Evolutionary conservation across 768 basidiomycete genomes (phyloP), one percentile per base, ranked within the genome.

Genomic region (Termitomyces sp.): DNA sequence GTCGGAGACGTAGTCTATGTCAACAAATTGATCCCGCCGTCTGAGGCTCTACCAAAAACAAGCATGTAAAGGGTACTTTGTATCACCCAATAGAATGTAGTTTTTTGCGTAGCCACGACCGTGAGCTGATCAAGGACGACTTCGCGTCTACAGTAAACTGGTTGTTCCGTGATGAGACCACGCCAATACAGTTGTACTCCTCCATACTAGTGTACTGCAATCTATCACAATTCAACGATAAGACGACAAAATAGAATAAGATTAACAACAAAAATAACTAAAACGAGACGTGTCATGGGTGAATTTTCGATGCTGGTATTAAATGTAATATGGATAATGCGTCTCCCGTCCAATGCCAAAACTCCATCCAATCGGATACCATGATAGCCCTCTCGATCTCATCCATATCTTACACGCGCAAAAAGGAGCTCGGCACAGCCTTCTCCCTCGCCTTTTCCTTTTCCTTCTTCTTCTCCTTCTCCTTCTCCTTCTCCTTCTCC

Each of bases 1-100:
- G 85, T 90, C 26, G 88, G 87, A 10, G 90, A 90, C 66, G 60
- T 66, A 57, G 77, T 91, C 33, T 71, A 71, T 60, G 78, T 85
- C 51, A 75, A 69, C 59, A 74, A 78, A 68, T 73, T 73, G 68
- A n/a, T 39, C 6, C n/a, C 37, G 2, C 26, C 18, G n/a, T 52
- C 51, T 12, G 26, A 28, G n/a, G 26, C 26, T 39, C 10, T n/a
- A 4, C 22, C 28, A n/a, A 29, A 33, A 36, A 36, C 12, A 48
- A 12, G 5, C 16, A 31, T 31, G 46, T 18, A 15, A 3, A 31
- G 29, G 6, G 9, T 33, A 33, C 33, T 33, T 10, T 9, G 2
- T 36, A 16, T 16, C 15, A 7, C 18, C 37, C 37, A 18, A 16
- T 18, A 18, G 34, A 16, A 22, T 44, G 20, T 44, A 13, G 12